Evolutionary conservation across 2,329 filamentous ascomycete genomes (phyloP).

Genomic region (Sclerotinia borealis): DNA sequence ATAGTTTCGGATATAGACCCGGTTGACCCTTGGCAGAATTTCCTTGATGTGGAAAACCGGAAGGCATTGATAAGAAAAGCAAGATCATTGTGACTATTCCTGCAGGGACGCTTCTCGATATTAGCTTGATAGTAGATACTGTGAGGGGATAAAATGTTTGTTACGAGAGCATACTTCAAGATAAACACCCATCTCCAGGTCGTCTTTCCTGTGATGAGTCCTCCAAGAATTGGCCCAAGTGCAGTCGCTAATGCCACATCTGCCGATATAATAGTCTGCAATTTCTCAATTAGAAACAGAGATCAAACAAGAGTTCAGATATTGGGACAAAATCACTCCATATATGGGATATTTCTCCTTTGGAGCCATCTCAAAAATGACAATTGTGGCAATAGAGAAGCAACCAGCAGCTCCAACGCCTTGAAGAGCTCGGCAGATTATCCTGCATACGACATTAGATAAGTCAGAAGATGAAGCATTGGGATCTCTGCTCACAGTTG

Average conservation of each 20-base stretch:
- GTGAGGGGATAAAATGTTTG: no score
- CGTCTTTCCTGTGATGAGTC: constrained; percentile 32
- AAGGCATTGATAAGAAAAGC: not conserved
- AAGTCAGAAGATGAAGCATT: not conserved
- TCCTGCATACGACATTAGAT: not conserved
- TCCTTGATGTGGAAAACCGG: not conserved
- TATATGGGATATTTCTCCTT: constrained; percentile 26
- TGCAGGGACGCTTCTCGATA: not conserved
- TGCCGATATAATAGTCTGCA: not conserved
- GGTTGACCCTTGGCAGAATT: not conserved
- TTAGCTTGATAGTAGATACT: not conserved
- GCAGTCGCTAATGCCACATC: no score
- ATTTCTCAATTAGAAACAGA: constrained; percentile 10
- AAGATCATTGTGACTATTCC: not conserved
- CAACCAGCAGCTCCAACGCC: constrained; percentile 45
- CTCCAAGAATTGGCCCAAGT: constrained; percentile 32
- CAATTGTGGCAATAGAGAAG: constrained; percentile 21
- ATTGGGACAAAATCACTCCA: not conserved
- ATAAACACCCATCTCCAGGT: constrained; percentile 30
- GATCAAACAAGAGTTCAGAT: constrained; percentile 4
- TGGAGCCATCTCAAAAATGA: not conserved
- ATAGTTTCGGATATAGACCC: not conserved
- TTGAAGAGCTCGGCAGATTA: constrained; percentile 19
- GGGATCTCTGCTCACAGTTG: not conserved
- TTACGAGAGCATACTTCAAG: not conserved